Evolutionary conservation across 805 yeast genomes (phyloP).

Genomic region (Schizosaccharomyces cryophilus): DNA sequence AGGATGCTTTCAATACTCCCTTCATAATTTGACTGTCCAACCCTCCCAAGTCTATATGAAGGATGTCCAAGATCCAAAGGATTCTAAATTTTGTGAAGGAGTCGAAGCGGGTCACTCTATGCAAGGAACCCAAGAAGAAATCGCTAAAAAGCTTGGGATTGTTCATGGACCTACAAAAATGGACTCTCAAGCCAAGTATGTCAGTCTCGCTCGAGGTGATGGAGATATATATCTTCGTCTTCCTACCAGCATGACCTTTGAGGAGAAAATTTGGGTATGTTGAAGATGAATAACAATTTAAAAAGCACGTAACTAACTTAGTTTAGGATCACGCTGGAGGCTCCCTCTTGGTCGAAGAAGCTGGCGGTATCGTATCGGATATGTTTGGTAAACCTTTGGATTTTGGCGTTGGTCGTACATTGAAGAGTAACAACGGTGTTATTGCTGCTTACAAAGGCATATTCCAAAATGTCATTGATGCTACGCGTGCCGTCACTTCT

Average conservation of each 20-base stretch:
- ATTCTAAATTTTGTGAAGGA: constrained; percentile 61
- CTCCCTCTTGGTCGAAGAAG: constrained; percentile 57
- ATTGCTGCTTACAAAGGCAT: constrained; percentile 44
- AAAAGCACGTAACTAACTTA: too few relatives aligned
- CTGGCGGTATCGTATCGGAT: constrained; percentile 81
- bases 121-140: constrained; percentile 57
- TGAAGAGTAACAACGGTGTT: constrained; percentile 62
- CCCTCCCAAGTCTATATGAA: constrained; percentile 28
- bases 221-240: constrained; percentile 81
- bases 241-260: constrained; percentile 50
- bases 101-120: constrained; percentile 91
- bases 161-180: constrained; percentile 38
- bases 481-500: constrained; percentile 8
- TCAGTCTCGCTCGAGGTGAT: constrained; percentile 69
- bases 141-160: constrained; percentile 41
- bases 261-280: constrained; percentile 68
- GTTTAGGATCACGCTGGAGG: constrained; percentile 80
- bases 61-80: constrained; percentile 18
- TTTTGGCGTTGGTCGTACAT: constrained; percentile 65
- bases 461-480: constrained; percentile 25
- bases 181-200: constrained; percentile 92
- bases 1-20: constrained; percentile 27
- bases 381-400: constrained; percentile 49
- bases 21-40: constrained; percentile 9
- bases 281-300: too few relatives aligned